A percentile compares a stretch with the other conserved stretches of the same genome.
Conservation (phyloP, 768 basidiomycete genomes). For the Mycena latifolia region DNA sequence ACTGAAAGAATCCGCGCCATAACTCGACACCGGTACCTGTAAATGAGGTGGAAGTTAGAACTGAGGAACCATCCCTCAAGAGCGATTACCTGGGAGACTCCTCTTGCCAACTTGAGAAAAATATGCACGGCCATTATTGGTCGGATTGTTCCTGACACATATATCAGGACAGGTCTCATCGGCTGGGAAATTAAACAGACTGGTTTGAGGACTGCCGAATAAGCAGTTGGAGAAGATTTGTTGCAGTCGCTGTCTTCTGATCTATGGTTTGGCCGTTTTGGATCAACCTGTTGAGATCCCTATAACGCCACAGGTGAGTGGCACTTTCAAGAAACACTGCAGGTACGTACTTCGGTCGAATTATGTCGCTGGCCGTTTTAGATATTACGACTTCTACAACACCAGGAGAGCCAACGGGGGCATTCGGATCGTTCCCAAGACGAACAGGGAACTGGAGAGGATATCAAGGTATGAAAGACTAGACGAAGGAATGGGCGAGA, state of each 20-base stretch:
- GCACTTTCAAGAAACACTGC: background rate
- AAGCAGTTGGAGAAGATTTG: constrained; percentile 63
- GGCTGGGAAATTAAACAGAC: constrained; percentile 44
- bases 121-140: constrained; percentile 58
- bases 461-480: background rate
- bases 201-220: constrained; percentile 60
- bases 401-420: constrained; percentile 41
- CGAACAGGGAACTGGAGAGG: constrained; percentile 50
- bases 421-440: constrained; percentile 42
- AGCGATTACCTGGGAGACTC: constrained; percentile 26
- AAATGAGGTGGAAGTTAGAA: no score
- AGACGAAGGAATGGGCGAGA: background rate
- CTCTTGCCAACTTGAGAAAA: constrained; percentile 44
- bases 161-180: background rate
- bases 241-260: constrained; percentile 48
- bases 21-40: constrained; percentile 52
- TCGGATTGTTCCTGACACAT: constrained; percentile 53
- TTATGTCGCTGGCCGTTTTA: constrained; percentile 51
- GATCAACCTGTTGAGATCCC: constrained; percentile 45
- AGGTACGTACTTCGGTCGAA: constrained; percentile 51
- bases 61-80: no score
- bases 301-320: constrained; percentile 20
- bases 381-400: constrained; percentile 46
- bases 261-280: constrained; percentile 26
- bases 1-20: constrained; percentile 66